phyloP scores from a whole-genome alignment of 1,139 yeast species.

The Saccharomyces pastorianus region DNA sequence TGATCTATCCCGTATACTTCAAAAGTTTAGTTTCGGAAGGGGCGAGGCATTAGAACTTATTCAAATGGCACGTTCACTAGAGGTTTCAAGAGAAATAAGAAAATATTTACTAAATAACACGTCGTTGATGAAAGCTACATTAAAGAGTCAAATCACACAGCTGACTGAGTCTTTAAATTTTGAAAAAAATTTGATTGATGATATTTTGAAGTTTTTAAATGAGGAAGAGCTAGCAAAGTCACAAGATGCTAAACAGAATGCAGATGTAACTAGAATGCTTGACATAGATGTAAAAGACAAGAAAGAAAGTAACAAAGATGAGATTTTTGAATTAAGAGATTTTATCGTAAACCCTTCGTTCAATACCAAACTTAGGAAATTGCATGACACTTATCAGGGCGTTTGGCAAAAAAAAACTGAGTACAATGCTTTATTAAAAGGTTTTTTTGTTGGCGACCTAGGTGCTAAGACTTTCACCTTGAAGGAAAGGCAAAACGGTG shows the following conservation, averaged over 20 bases:
- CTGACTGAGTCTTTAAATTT: constrained; percentile 12
- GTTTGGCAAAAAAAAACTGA: constrained; percentile 17
- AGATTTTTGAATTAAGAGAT: constrained; percentile 5
- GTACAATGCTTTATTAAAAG: constrained; percentile 18
- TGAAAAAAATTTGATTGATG: constrained; percentile 16
- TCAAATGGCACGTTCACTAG: constrained; percentile 38
- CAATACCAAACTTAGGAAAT: constrained; percentile 12
- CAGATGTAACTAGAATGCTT: not conserved
- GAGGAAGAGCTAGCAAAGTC: constrained; percentile 16
- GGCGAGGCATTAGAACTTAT: constrained; percentile 41
- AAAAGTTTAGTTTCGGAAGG: constrained; percentile 41
- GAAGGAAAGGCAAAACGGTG: constrained; percentile 23
- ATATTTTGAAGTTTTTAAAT: constrained; percentile 19
- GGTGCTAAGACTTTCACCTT: constrained; percentile 21
- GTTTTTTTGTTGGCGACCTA: constrained; percentile 12
- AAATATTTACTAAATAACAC: constrained; percentile 5
- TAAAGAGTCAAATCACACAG: constrained; percentile 6
- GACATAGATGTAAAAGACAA: not conserved
- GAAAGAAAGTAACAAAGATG: constrained; percentile 7
- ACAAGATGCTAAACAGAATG: constrained; percentile 2
- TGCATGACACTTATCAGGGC: constrained; percentile 20
- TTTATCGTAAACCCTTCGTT: constrained; percentile 20
- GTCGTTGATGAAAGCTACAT: constrained; percentile 3
- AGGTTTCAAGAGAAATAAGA: constrained; percentile 16
- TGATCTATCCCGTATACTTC: constrained; percentile 50